Base-by-base conservation (phyloP, 306 rosid genomes). In the Malus asiatica region DNA sequence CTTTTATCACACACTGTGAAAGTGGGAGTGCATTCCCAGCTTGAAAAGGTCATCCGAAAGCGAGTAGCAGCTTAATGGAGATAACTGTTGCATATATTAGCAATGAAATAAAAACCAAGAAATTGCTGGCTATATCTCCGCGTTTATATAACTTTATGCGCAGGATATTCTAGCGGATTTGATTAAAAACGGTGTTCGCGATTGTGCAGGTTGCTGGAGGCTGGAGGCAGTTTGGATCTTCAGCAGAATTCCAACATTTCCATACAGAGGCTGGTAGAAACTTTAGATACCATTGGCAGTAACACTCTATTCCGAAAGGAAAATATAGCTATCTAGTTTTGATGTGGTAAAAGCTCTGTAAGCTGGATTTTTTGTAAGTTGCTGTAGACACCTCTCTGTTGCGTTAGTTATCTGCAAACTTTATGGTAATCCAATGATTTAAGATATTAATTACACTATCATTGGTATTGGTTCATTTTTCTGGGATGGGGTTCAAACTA, bases 201-300 rank as follows among this genome's bases (percentile, higher is more conserved):
- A 57, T 12, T 74, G 69, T 64, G 80, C 82, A 78, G 85, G 70
- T 69, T 74, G 68, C 60, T 25, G 77, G 68, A 44, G 74, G 76
- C 68, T 25, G 77, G 72, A 44, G 74, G 76, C 68, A 5, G 74
- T 33, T 68, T 42, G 67, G 76, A 53, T 46, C 35, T 64, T 62
- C 77, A 40, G 46, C 80, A 73, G 57, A 33, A 18, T 27, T 30
- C 58, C 2, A 27, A 44, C 66, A 63, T 27, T 45, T 42, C 44
- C 55, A 16, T 23, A 65, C 1, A 32, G 25, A 2, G 57, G 74
- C 27, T 51, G 80, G 60, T 79, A 79, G 59, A 25, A 68, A 42
- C 68, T 71, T 70, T 58, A 45, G 68, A 65, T 22, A 53, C 64
- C 64, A 57, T 35, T 40, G 66, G 61, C 52, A 25, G 76, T 16